Percentiles rank a stretch among this genome's conserved stretches.
phyloP scores from a whole-genome alignment of 306 rosid genomes.

The Pyrus communis region DNA sequence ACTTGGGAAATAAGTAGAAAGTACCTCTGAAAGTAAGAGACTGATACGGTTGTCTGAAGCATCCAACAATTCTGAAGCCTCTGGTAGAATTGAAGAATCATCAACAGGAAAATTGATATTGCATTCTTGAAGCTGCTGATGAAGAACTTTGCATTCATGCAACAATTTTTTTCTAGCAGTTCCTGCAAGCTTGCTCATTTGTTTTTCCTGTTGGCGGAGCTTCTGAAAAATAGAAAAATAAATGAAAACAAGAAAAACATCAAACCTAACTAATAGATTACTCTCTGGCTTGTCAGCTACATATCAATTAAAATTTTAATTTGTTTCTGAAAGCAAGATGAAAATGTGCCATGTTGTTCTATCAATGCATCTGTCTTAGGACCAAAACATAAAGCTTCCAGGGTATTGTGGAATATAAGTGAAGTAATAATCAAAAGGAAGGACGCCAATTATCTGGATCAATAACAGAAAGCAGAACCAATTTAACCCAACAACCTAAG shows the following conservation, averaged over 20 bases:
- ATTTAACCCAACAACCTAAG: background rate
- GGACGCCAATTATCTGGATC: background rate
- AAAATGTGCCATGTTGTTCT: background rate
- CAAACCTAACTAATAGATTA: constrained; percentile 10
- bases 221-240: constrained; percentile 30
- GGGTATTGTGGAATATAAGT: background rate
- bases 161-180: constrained; percentile 39
- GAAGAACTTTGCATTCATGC: constrained; percentile 55
- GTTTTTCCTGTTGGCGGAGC: constrained; percentile 47
- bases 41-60: constrained; percentile 57
- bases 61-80: constrained; percentile 47
- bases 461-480: background rate
- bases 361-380: background rate
- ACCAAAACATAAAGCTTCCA: background rate
- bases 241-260: constrained; percentile 1
- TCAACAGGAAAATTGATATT: constrained; percentile 36
- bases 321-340: background rate
- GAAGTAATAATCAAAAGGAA: background rate
- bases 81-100: constrained; percentile 38
- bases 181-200: constrained; percentile 48
- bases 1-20: background rate
- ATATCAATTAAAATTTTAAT: background rate
- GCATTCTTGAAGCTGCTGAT: constrained; percentile 60
- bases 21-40: constrained; percentile 67
- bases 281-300: constrained; percentile 4